These are phyloP conservation scores for Tetrahymena thermophila DNA, from an alignment of 73 alveolate species.

Conservation along the genomic window DNA sequence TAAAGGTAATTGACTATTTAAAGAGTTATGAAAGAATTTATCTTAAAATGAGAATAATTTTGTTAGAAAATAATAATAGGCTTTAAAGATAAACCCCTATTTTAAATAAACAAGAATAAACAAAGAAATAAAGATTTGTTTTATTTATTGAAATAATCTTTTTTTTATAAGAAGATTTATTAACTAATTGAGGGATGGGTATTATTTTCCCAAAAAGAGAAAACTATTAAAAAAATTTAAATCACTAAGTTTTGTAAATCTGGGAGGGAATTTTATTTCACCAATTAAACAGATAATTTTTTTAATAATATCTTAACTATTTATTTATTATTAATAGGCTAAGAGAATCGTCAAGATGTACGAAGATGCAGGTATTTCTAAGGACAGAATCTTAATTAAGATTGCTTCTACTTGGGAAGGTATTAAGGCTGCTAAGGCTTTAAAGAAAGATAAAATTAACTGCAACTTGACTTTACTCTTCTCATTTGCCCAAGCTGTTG, in stretches of 20 bases:
- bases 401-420: conserved; percentile 85
- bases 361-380: conserved; percentile 48
- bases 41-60: neutral
- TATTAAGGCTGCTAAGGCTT: conserved; percentile 58
- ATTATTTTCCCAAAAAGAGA: neutral
- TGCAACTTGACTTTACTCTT: conserved; percentile 70
- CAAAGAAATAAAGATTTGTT: neutral
- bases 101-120: neutral
- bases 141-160: neutral
- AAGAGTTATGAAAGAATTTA: neutral
- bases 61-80: neutral
- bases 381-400: conserved; percentile 60
- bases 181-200: neutral
- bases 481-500: conserved; percentile 55
- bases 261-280: neutral
- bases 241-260: neutral
- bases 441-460: conserved; percentile 53
- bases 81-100: too few species aligned
- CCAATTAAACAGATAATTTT: neutral
- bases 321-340: conserved; percentile 30
- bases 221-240: neutral
- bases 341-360: conserved; percentile 39
- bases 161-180: neutral
- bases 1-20: too few species aligned
- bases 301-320: neutral